phyloP scores from a whole-genome alignment of 345 rosid species.

The Orychophragmus violaceus region DNA sequence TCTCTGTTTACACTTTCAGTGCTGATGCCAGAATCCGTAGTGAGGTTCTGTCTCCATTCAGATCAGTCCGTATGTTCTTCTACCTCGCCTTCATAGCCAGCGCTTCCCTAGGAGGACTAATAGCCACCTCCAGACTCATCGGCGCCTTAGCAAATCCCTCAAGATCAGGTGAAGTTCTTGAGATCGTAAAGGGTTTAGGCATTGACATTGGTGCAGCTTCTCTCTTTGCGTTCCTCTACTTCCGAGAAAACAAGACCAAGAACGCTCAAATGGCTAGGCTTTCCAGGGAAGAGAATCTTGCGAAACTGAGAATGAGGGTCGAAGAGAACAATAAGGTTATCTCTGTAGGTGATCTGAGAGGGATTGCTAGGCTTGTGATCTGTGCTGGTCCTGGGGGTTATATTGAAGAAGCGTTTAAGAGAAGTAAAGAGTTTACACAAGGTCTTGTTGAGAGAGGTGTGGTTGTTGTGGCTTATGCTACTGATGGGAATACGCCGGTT shows the following conservation, averaged over 20 bases:
- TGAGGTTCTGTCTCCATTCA: slow-evolving; percentile 91
- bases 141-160: slow-evolving; percentile 68
- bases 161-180: slow-evolving; percentile 62
- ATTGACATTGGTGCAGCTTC: slow-evolving; percentile 75
- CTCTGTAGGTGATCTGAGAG: slow-evolving; percentile 58
- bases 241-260: slow-evolving; percentile 68
- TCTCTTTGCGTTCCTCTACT: slow-evolving; percentile 72
- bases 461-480: slow-evolving; percentile 73
- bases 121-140: slow-evolving; percentile 70
- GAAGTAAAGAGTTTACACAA: slow-evolving; percentile 67
- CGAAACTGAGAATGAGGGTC: slow-evolving; percentile 79
- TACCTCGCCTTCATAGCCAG: slow-evolving; percentile 86
- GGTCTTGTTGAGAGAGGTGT: slow-evolving; percentile 83
- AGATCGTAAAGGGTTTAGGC: slow-evolving; percentile 54
- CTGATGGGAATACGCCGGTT: slow-evolving; percentile 57
- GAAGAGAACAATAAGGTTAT: slow-evolving; percentile 53
- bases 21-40: slow-evolving; percentile 77
- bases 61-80: slow-evolving; percentile 92
- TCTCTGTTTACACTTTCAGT: slow-evolving; percentile 42
- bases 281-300: slow-evolving; percentile 84
- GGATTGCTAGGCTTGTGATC: slow-evolving; percentile 77
- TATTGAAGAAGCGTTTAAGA: slow-evolving; percentile 62
- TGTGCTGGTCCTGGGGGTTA: slow-evolving; percentile 74
- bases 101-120: slow-evolving; percentile 67
- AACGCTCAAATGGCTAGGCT: slow-evolving; percentile 74